Conservation (phyloP, 805 yeast genomes). For the Tetrapisispora pingtungensis region DNA sequence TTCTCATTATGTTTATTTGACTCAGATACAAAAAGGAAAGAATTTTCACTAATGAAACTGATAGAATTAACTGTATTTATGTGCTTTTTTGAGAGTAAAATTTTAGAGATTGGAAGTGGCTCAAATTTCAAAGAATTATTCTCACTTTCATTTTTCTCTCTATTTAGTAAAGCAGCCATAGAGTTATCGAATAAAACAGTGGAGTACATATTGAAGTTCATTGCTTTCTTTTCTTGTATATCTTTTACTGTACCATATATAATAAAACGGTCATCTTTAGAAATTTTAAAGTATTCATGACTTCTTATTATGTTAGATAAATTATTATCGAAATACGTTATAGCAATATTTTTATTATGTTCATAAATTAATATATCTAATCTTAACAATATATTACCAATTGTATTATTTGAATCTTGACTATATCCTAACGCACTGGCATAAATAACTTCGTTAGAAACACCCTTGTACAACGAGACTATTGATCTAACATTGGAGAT, state of each 20-base stretch:
- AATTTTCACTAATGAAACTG: too few species aligned
- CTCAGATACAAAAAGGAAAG: too few species aligned
- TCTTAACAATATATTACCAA: background rate
- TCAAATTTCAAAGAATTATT: background rate
- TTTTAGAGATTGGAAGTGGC: too few species aligned
- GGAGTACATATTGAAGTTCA: background rate
- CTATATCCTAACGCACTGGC: background rate
- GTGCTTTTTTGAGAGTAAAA: too few species aligned
- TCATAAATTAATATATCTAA: background rate
- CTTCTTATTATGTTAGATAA: constrained; percentile 13
- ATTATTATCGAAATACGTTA: constrained; percentile 9
- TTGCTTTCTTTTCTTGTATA: background rate
- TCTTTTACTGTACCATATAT: constrained; percentile 16
- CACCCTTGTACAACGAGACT: constrained; percentile 6
- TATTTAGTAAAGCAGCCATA: background rate
- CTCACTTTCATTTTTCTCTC: too few species aligned
- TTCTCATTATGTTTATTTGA: too few species aligned
- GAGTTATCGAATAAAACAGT: background rate
- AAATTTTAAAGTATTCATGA: constrained; percentile 12
- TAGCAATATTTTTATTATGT: background rate
- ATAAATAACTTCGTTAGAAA: constrained; percentile 2
- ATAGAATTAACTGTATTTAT: too few species aligned
- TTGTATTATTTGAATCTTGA: too few species aligned
- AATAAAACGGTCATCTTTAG: constrained; percentile 14
- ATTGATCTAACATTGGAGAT: constrained; percentile 2